Percentiles rank a stretch among this genome's conserved stretches.
phyloP scores from a whole-genome alignment of 148 eudicot genomes.

The Arbutus unedo region DNA sequence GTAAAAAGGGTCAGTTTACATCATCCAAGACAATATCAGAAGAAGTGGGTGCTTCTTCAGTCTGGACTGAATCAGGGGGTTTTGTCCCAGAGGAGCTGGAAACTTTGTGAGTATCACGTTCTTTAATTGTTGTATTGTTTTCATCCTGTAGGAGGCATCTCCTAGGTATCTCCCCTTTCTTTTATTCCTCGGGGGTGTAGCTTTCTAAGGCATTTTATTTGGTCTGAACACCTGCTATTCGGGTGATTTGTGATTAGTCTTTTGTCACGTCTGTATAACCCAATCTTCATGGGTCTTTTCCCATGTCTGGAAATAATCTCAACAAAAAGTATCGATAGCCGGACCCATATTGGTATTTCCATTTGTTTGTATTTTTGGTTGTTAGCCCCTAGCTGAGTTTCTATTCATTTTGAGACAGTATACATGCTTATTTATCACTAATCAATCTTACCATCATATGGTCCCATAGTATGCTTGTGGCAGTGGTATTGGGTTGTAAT shows the following conservation, averaged over 20 bases:
- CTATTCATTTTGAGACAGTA: not conserved
- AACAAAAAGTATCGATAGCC: not conserved
- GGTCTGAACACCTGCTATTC: constrained; percentile 6
- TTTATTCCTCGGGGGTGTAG: not conserved
- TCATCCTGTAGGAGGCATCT: not conserved
- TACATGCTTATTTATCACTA: not conserved
- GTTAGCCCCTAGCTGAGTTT: not conserved
- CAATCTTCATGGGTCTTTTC: not conserved
- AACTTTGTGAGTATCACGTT: constrained; percentile 40
- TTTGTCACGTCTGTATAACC: not conserved
- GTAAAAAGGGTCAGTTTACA: constrained; percentile 53
- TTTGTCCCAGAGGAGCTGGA: constrained; percentile 46
- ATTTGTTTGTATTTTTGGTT: not conserved
- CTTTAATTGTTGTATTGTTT: not conserved
- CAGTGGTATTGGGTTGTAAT: not conserved
- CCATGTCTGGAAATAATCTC: not conserved
- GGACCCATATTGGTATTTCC: not conserved
- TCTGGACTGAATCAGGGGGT: constrained; percentile 37
- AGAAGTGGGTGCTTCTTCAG: constrained; percentile 38
- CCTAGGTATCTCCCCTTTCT: not conserved
- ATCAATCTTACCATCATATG: not conserved
- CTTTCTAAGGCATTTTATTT: not conserved
- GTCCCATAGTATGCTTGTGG: not conserved
- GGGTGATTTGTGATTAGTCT: not conserved
- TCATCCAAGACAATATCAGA: constrained; percentile 43